Evolutionary conservation across 2,329 filamentous ascomycete species (phyloP).

Genomic region (Didymella glomerata): DNA sequence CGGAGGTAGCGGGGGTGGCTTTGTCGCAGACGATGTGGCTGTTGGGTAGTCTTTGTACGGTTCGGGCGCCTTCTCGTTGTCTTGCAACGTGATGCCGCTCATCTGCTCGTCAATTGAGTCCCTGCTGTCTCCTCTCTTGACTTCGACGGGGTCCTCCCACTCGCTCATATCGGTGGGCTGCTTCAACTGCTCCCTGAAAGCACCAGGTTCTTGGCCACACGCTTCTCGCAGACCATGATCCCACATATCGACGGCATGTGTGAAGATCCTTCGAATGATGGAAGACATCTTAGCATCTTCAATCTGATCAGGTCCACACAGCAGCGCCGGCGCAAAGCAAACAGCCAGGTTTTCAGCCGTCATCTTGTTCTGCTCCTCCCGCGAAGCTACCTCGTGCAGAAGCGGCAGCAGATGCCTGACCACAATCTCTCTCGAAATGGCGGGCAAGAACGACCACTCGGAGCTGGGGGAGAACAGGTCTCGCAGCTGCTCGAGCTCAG

Average conservation of each 20-base stretch:
- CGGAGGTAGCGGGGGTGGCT: slow-evolving; percentile 52
- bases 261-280: slow-evolving; percentile 60
- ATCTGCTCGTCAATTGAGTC: slow-evolving; percentile 49
- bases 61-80: slow-evolving; percentile 47
- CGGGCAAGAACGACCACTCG: slow-evolving; percentile 57
- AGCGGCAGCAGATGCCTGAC: slow-evolving; percentile 62
- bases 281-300: slow-evolving; percentile 64
- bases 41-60: slow-evolving; percentile 28
- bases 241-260: slow-evolving; percentile 59
- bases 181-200: slow-evolving; percentile 53
- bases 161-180: slow-evolving; percentile 53
- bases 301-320: slow-evolving; percentile 63
- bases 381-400: slow-evolving; percentile 57
- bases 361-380: slow-evolving; percentile 64
- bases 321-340: slow-evolving; percentile 62
- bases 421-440: slow-evolving; percentile 58
- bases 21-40: slow-evolving; percentile 21
- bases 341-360: slow-evolving; percentile 62
- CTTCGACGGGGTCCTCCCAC: slow-evolving; percentile 59
- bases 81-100: slow-evolving; percentile 55
- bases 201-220: slow-evolving; percentile 50
- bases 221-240: slow-evolving; percentile 53
- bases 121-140: slow-evolving; percentile 35
- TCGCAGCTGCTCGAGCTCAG: slow-evolving; percentile 54
- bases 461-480: slow-evolving; percentile 58